A percentile compares a stretch with the other conserved stretches of the same genome.
phyloP scores from a whole-genome alignment of 768 basidiomycete species.

The Multifurca ochricompacta region DNA sequence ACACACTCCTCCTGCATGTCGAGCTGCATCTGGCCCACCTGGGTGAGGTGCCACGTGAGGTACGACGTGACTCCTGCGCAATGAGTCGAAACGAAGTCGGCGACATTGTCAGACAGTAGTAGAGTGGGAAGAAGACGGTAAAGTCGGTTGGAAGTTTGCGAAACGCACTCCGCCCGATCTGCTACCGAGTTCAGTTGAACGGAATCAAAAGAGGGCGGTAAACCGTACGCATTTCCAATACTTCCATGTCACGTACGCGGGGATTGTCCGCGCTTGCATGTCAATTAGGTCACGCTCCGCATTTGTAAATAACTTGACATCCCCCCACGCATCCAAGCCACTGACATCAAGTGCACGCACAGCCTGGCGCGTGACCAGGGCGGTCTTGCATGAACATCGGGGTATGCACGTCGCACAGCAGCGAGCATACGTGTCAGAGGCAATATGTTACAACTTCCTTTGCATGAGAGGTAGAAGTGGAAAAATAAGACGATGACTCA shows the following conservation, averaged over 20 bases:
- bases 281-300: constrained; percentile 96
- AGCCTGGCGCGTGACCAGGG: constrained; percentile 45
- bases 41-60: constrained; percentile 71
- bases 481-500: constrained; percentile 27
- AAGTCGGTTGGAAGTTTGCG: constrained; percentile 56
- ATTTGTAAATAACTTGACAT: constrained; percentile 68
- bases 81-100: constrained; percentile 77
- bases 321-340: constrained; percentile 46
- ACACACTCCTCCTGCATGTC: constrained; percentile 93
- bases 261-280: constrained; percentile 78
- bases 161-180: constrained; percentile 64
- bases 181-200: constrained; percentile 17
- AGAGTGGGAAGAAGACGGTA: constrained; percentile 65
- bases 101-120: constrained; percentile 45
- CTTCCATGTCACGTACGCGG: constrained; percentile 87
- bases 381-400: constrained; percentile 61
- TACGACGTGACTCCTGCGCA: constrained; percentile 91
- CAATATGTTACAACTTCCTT: constrained; percentile 62
- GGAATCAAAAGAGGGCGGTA: constrained; percentile 12
- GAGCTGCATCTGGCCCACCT: constrained; percentile 70
- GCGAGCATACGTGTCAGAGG: constrained; percentile 63
- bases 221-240: constrained; percentile 76
- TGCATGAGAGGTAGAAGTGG: constrained; percentile 3
- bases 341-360: constrained; percentile 49
- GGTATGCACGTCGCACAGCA: constrained; percentile 77